These are phyloP conservation scores for Kuraishia capsulata DNA, from an alignment of 805 yeast genomes.

Conservation along the genomic window DNA sequence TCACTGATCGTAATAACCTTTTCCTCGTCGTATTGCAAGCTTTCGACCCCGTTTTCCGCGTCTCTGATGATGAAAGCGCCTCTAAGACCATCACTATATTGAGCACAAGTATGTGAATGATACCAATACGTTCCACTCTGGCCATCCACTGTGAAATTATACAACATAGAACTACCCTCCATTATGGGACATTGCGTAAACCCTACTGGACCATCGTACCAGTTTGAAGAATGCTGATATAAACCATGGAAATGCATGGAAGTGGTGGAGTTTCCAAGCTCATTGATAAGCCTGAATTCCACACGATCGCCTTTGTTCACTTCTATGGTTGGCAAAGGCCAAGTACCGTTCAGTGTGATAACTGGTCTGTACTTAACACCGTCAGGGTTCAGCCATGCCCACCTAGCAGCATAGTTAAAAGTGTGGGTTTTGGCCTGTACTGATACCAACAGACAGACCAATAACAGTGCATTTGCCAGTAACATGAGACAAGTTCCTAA, in stretches of 20 bases:
- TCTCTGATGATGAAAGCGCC: conserved; percentile 69
- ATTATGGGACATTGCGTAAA: conserved; percentile 88
- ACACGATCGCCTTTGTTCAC: conserved; percentile 75
- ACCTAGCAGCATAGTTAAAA: conserved; percentile 55
- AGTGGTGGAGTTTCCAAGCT: conserved; percentile 59
- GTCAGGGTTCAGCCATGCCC: conserved; percentile 56
- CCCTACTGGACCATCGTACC: conserved; percentile 89
- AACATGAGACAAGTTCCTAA: not conserved
- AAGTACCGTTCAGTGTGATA: conserved; percentile 41
- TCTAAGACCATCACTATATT: conserved; percentile 91
- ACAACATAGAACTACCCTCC: conserved; percentile 64
- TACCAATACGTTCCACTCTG: conserved; percentile 96
- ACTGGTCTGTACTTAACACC: conserved; percentile 34
- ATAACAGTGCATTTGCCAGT: not conserved
- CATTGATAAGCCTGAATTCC: conserved; percentile 62
- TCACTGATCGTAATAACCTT: conserved; percentile 56
- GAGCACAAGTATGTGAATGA: conserved; percentile 87
- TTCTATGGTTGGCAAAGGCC: conserved; percentile 83
- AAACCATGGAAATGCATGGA: conserved; percentile 91
- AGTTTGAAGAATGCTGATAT: conserved; percentile 65
- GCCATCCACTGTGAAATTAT: conserved; percentile 78
- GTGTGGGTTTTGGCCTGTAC: conserved; percentile 40
- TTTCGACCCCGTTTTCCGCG: conserved; percentile 37
- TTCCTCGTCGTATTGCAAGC: conserved; percentile 41
- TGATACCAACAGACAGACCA: not conserved